Conservation (phyloP, 2,329 filamentous ascomycete species). For the Ophioceras dolichostomum region DNA sequence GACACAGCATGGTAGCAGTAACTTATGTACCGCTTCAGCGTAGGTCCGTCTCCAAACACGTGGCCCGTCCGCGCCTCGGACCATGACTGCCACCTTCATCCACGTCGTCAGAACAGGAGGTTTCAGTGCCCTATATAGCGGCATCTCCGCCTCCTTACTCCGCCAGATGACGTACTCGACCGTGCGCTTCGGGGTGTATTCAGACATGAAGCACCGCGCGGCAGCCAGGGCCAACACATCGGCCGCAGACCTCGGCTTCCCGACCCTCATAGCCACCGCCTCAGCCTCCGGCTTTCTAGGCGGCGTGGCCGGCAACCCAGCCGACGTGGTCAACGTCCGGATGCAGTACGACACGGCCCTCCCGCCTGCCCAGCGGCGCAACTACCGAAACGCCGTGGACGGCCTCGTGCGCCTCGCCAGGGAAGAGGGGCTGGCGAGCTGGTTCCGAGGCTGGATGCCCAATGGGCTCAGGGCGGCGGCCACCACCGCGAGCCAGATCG, state of each 20-base stretch:
- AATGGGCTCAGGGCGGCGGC: slow-evolving; percentile 11
- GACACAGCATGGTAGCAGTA: no score
- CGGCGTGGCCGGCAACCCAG: slow-evolving; percentile 43
- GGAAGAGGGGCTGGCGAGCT: slow-evolving; percentile 6
- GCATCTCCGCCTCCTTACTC: slow-evolving; percentile 53
- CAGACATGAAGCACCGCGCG: slow-evolving; percentile 52
- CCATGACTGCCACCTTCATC: neutral
- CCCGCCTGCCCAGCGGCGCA: slow-evolving; percentile 8
- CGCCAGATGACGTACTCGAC: slow-evolving; percentile 63
- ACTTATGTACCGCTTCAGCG: no score
- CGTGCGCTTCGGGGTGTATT: slow-evolving; percentile 57
- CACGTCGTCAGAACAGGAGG: slow-evolving; percentile 28
- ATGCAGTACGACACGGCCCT: slow-evolving; percentile 16
- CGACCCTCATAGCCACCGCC: slow-evolving; percentile 51
- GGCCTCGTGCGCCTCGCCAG: slow-evolving; percentile 7
- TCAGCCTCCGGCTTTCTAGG: slow-evolving; percentile 55
- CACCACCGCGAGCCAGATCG: slow-evolving; percentile 11
- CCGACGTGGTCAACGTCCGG: slow-evolving; percentile 13
- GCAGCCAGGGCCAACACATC: slow-evolving; percentile 37
- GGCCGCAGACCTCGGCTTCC: slow-evolving; percentile 46
- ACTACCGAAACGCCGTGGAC: slow-evolving; percentile 7
- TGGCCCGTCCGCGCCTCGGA: neutral
- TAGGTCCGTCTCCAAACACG: neutral
- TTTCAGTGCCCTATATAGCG: slow-evolving; percentile 56
- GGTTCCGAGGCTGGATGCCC: slow-evolving; percentile 8